Base-by-base conservation (phyloP, 768 basidiomycete genomes). In the Panus rudis region DNA sequence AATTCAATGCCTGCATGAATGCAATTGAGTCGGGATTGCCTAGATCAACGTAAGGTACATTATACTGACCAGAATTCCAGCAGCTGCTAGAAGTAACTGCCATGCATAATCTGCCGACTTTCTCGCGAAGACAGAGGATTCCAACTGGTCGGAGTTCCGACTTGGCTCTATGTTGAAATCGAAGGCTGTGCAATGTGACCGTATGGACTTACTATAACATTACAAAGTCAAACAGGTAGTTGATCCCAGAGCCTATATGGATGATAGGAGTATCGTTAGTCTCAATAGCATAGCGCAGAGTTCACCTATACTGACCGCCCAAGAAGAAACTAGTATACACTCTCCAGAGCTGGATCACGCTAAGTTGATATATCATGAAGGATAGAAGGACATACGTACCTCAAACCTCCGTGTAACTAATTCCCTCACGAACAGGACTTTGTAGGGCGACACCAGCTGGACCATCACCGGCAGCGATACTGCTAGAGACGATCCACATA, bases 21-120 rank as follows among this genome's bases (percentile, higher is more conserved):
- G 38, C n/a, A 32, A n/a, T 23, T 39, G 31, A 17, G 37, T 14
- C 23, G 42, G 4, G 33, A 11, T 4, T 40, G 35, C 27, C 20
- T 41, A 37, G 35, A 3, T 42, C 19, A 33, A 45, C 28, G 2
- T 20, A 38, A 28, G 28, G 40, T 4, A 49, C 19, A 32, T 51
- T 10, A 42, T 17, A 66, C 81, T 46, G 59, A 89, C 85, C 24
- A 88, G 63, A 26, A 90, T 79, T 10, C 66, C 65, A 22, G 62
- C 61, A 31, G 70, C 63, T 7, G 79, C 74, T 39, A 79, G 61
- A 46, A 79, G 55, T 13, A 81, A 68, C 52, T 90, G 86, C 75
- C 80, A 90, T 14, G 84, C 84, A 34, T 84, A 73, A 62, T 92
- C 88, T 3, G 84, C 75, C 0, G 85, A 84, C 37, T 75, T 73